A percentile compares a stretch with the other conserved stretches of the same genome.
Conservation (phyloP, 306 rosid genomes). For the Ormosia emarginata region DNA sequence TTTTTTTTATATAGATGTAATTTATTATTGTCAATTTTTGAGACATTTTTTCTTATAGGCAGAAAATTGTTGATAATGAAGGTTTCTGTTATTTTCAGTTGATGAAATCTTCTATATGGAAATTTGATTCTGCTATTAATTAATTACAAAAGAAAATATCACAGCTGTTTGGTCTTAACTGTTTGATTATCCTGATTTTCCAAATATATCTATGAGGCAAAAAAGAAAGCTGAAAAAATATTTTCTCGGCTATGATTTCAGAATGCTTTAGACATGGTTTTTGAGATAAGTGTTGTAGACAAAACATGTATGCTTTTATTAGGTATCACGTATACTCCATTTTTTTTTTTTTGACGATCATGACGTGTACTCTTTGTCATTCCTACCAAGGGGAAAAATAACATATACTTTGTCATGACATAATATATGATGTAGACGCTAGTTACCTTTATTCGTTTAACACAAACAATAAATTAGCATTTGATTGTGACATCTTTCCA, state of each 20-base stretch:
- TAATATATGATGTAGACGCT: not conserved
- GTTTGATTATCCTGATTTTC: not conserved
- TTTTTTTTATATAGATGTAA: not conserved
- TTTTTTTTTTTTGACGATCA: too few relatives aligned
- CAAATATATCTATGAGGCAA: not conserved
- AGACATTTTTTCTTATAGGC: not conserved
- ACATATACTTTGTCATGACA: not conserved
- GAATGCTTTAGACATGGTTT: not conserved
- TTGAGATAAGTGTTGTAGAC: not conserved
- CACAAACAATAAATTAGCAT: conserved; percentile 1
- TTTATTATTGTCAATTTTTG: not conserved
- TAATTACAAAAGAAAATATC: not conserved
- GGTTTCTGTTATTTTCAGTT: conserved; percentile 17
- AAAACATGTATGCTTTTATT: not conserved
- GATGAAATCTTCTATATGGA: not conserved
- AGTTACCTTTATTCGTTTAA: conserved; percentile 9
- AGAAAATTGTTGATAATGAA: not conserved
- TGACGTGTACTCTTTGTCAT: too few relatives aligned
- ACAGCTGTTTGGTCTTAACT: not conserved
- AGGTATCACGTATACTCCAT: not conserved
- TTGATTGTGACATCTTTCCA: conserved; percentile 1
- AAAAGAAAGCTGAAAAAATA: not conserved
- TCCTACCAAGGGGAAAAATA: too few relatives aligned
- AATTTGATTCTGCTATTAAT: not conserved
- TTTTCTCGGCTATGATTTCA: not conserved